Evolutionary conservation across 192 early-diverging fungal genomes (phyloP).

Genomic region (Helicostylum pulchrum): DNA sequence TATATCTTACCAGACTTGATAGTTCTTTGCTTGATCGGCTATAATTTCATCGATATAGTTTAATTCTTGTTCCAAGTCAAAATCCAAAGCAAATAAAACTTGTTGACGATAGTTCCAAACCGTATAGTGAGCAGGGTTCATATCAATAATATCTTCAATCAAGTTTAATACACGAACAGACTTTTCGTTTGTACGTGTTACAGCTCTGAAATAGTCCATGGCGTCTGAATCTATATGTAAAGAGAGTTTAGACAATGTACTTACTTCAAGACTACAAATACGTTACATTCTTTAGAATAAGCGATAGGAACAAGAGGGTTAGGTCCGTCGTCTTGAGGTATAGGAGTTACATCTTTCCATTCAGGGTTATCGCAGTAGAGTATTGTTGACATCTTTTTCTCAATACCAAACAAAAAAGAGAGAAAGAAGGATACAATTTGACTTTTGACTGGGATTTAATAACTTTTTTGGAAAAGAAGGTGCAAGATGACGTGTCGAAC

Average conservation of each 20-base stretch:
- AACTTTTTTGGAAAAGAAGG: neutral
- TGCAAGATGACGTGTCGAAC: neutral
- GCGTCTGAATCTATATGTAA: constrained; percentile 55
- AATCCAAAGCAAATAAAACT: constrained; percentile 63
- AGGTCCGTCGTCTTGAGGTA: constrained; percentile 78
- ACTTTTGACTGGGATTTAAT: no score
- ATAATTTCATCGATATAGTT: constrained; percentile 73
- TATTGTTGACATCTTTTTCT: neutral
- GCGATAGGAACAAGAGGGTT: constrained; percentile 79
- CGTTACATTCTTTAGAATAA: constrained; percentile 72
- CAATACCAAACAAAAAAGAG: neutral
- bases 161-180: constrained; percentile 79
- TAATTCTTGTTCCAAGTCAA: constrained; percentile 70
- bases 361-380: constrained; percentile 39
- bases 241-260: neutral
- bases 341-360: constrained; percentile 66
- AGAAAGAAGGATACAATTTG: neutral
- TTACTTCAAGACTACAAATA: neutral
- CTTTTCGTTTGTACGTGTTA: constrained; percentile 66
- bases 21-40: constrained; percentile 82
- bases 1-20: constrained; percentile 82
- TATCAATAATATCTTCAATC: constrained; percentile 73
- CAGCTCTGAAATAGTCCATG: constrained; percentile 89
- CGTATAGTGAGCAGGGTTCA: constrained; percentile 94
- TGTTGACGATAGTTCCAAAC: constrained; percentile 93